A percentile compares a stretch with the other conserved stretches of the same genome.
phyloP scores from a whole-genome alignment of 352 stramenopile genomes.

The Globisporangium mamillatum region DNA sequence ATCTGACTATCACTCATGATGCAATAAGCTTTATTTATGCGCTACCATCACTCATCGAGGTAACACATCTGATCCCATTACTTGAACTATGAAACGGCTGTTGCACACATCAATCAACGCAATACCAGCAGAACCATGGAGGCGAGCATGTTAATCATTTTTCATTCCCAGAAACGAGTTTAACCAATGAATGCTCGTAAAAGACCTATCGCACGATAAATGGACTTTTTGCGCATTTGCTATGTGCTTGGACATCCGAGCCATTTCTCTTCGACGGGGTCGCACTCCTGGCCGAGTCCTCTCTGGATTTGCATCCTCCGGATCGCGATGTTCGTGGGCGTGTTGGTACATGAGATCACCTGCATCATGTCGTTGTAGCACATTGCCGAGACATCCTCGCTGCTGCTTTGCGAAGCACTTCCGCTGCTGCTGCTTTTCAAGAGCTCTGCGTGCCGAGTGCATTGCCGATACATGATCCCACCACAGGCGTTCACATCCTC shows the following conservation, averaged over 20 bases:
- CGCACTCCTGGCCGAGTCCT: conserved; percentile 15
- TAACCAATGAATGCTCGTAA: no score
- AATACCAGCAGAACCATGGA: no score
- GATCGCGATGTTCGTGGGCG: conserved; percentile 12
- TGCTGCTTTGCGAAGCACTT: neutral
- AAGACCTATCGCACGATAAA: neutral
- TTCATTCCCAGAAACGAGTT: no score
- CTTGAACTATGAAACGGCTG: no score
- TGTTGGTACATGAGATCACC: conserved; percentile 18
- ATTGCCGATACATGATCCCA: conserved; percentile 21
- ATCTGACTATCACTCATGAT: no score
- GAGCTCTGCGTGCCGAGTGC: neutral
- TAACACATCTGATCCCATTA: no score
- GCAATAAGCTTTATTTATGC: no score
- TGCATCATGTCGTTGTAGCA: conserved; percentile 30
- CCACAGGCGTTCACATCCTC: conserved; percentile 4
- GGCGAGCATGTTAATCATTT: no score
- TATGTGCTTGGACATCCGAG: conserved; percentile 19
- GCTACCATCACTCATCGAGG: no score
- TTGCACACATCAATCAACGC: no score
- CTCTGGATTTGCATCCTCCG: conserved; percentile 23
- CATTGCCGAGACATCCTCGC: conserved; percentile 7
- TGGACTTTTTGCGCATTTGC: neutral
- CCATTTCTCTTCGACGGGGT: conserved; percentile 24
- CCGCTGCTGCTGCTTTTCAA: neutral